Evolutionary conservation across 257 asterid species (phyloP), one percentile per base, ranked within the genome.

Genomic region (Osmanthus fragrans): DNA sequence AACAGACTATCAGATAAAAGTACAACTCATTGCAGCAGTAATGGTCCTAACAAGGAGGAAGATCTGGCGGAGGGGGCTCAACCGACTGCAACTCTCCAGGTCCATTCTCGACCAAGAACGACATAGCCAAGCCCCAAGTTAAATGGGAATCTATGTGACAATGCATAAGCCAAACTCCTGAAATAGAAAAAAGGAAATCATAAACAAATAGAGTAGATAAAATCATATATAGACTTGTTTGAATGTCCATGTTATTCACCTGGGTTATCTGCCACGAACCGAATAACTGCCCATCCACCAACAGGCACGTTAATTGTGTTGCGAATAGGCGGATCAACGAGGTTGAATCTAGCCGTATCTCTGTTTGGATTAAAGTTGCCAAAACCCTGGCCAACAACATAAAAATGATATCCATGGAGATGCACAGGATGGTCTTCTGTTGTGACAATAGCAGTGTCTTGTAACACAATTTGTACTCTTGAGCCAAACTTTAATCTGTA

Each of bases 121-220:
- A 74, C 94, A 88, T 91, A 8, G 77, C 92, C 76, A 91, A 73
- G 12, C 94, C 97, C 92, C 92, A 86, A 10, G 82, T 21, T 4
- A 89, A 77, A 89, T 91, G 97, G 18, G 90, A 86, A 75, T 91
- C 96, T 63, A 91, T 87, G 86, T 91, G 96, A 72, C 96, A 91
- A 32, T 91, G 96, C 88, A 91, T 80, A 79, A 91, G 70, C 97
- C 97, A 91, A 72, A 91, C 92, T 73, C 97, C 97, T 91, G 84
- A 27, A 63, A 71, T 56, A 0, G 29, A 25, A 33, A 25, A 70
- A 64, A 19, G 33, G 40, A 30, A 74, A 72, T 36, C 60, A 80
- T 60, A 5, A 1, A 32, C 4, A 25, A 54, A 33, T 63, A 25
- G 69, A 63, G 25, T 25, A 49, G 49, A n/a, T 33, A 16, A 30